A percentile compares a stretch with the other conserved stretches of the same genome.
Conservation (phyloP, 2,329 filamentous ascomycete species). For the Exophiala calicioides region DNA sequence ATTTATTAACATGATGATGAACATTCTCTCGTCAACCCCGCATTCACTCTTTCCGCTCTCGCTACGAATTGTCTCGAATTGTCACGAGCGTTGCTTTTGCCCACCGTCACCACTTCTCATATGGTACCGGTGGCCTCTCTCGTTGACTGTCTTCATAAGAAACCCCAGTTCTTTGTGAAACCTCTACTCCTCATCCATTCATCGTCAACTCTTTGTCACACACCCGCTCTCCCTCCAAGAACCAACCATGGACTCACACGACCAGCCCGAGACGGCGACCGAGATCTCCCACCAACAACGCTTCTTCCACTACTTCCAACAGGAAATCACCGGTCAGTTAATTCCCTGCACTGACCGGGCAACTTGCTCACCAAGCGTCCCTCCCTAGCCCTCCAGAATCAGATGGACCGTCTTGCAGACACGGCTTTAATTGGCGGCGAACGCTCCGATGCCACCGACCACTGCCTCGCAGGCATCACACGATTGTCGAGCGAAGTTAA, state of each 20-base stretch:
- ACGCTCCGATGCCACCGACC: slow-evolving; percentile 76
- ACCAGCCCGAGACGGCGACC: neutral
- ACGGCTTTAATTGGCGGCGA: slow-evolving; percentile 68
- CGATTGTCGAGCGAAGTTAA: slow-evolving; percentile 80
- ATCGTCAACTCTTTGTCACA: neutral
- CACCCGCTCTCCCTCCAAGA: no score
- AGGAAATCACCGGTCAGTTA: slow-evolving; percentile 66
- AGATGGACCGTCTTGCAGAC: slow-evolving; percentile 68
- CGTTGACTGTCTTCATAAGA: no score
- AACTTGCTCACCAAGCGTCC: slow-evolving; percentile 1
- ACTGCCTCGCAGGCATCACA: slow-evolving; percentile 76
- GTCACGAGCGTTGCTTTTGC: no score
- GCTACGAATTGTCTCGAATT: no score
- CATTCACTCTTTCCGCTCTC: no score
- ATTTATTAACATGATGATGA: no score
- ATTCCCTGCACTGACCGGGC: slow-evolving; percentile 15
- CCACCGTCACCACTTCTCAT: no score
- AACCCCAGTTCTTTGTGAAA: no score
- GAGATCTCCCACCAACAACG: slow-evolving; percentile 63
- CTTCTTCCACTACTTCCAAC: slow-evolving; percentile 82
- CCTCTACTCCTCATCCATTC: no score
- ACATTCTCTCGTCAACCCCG: no score
- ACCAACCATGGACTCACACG: slow-evolving; percentile 10
- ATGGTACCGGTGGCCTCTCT: no score
- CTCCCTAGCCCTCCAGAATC: slow-evolving; percentile 68